A percentile compares a stretch with the other conserved stretches of the same genome.
Evolutionary conservation across 352 stramenopile genomes (phyloP).

Genomic region (Phytophthora megakarya): DNA sequence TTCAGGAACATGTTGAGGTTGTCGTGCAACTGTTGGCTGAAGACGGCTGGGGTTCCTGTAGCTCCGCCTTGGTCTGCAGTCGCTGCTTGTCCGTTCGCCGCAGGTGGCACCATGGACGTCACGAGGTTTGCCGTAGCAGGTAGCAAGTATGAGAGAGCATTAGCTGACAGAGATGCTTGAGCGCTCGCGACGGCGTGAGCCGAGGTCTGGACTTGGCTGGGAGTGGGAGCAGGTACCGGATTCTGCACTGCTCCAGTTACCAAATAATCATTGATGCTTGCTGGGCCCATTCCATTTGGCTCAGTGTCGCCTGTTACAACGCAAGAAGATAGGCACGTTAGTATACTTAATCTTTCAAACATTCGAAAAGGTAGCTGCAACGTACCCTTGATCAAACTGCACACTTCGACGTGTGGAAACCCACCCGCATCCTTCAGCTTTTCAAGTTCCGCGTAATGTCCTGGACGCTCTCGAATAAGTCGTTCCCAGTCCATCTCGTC

Average conservation of each 20-base stretch:
- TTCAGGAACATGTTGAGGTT: slow-evolving; percentile 52
- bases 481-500: slow-evolving; percentile 37
- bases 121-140: slow-evolving; percentile 28
- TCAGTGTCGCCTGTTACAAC: slow-evolving; percentile 25
- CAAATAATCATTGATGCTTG: slow-evolving; percentile 30
- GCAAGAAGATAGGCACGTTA: not conserved
- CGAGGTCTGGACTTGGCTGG: slow-evolving; percentile 15
- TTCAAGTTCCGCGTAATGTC: slow-evolving; percentile 27
- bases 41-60: slow-evolving; percentile 14
- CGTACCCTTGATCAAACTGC: slow-evolving; percentile 41
- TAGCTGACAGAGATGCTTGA: slow-evolving; percentile 30
- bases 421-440: slow-evolving; percentile 32
- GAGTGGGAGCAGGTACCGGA: not conserved
- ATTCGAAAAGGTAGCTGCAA: not conserved
- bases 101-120: slow-evolving; percentile 9
- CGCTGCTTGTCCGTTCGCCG: slow-evolving; percentile 12
- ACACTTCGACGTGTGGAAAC: slow-evolving; percentile 36
- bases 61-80: not conserved
- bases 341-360: not conserved
- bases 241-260: slow-evolving; percentile 20
- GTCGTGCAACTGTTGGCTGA: slow-evolving; percentile 40
- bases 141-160: slow-evolving; percentile 39
- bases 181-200: slow-evolving; percentile 28
- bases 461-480: slow-evolving; percentile 34
- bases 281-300: slow-evolving; percentile 12